Percentiles rank a stretch among this genome's conserved stretches.
phyloP scores from a whole-genome alignment of 2,329 filamentous ascomycete species.

The Penicillium decumbens region DNA sequence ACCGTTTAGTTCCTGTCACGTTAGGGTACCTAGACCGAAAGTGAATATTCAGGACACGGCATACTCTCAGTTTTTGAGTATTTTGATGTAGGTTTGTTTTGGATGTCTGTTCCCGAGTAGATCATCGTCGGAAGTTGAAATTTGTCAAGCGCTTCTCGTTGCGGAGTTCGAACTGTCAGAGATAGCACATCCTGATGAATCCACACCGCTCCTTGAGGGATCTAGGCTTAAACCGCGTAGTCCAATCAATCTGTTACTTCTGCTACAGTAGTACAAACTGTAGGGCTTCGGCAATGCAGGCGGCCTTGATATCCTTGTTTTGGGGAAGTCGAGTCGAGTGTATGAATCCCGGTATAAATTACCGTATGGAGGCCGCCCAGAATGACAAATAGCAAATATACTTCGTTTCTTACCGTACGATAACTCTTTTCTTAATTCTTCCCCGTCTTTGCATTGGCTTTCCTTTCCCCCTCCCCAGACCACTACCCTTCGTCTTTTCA shows the following conservation, averaged over 20 bases:
- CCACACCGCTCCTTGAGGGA: constrained; percentile 10
- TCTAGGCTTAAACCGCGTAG: neutral
- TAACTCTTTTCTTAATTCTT: constrained; percentile 17
- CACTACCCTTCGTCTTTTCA: constrained; percentile 11
- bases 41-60: neutral
- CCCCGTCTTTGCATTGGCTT: constrained; percentile 3
- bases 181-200: constrained; percentile 1
- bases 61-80: neutral
- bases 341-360: neutral
- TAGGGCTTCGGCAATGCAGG: constrained; percentile 5
- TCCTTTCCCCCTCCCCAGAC: constrained; percentile 9
- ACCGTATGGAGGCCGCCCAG: constrained; percentile 5
- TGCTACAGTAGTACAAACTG: constrained; percentile 4
- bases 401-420: constrained; percentile 3
- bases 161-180: neutral
- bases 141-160: neutral
- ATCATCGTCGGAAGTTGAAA: neutral
- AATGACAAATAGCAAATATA: constrained; percentile 2
- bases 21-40: neutral
- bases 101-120: neutral
- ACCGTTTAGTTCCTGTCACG: neutral
- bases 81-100: neutral
- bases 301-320: constrained; percentile 8
- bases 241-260: neutral
- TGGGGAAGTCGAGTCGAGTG: neutral